Evolutionary conservation across 768 basidiomycete species (phyloP).

Genomic region (Collybia nuda): DNA sequence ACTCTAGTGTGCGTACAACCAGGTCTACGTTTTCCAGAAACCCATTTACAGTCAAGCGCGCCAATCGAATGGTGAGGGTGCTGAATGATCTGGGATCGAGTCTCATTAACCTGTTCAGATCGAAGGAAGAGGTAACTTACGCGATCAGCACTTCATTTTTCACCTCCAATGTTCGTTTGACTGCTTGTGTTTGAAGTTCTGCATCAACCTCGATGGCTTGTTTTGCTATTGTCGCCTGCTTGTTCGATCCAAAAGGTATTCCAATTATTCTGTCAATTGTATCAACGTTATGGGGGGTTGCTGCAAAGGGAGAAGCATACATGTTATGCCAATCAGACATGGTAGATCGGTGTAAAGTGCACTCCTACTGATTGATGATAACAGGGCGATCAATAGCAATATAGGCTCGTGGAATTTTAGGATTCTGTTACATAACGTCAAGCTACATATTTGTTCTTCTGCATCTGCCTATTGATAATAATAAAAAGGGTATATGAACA

Average conservation of each 20-base stretch:
- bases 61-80: conserved; percentile 82
- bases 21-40: conserved; percentile 91
- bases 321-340: conserved; percentile 50
- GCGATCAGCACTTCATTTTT: conserved; percentile 71
- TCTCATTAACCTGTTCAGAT: conserved; percentile 7
- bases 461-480: background rate
- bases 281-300: conserved; percentile 3
- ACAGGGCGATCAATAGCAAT: background rate
- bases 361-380: background rate
- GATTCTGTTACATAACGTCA: background rate
- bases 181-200: conserved; percentile 80
- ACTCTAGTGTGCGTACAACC: conserved; percentile 76
- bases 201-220: conserved; percentile 84
- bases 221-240: conserved; percentile 81
- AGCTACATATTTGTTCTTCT: background rate
- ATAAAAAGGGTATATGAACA: conserved; percentile 11
- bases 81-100: conserved; percentile 55
- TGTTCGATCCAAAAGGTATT: conserved; percentile 72
- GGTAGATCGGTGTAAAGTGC: background rate
- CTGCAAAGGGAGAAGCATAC: conserved; percentile 30
- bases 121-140: conserved; percentile 44
- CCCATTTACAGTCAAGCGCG: conserved; percentile 79
- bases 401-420: too few relatives aligned
- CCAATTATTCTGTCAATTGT: conserved; percentile 49
- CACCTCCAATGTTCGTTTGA: conserved; percentile 68